These are phyloP conservation scores for Tylopilus subfusipes DNA, from an alignment of 768 basidiomycete genomes.

Conservation along the genomic window DNA sequence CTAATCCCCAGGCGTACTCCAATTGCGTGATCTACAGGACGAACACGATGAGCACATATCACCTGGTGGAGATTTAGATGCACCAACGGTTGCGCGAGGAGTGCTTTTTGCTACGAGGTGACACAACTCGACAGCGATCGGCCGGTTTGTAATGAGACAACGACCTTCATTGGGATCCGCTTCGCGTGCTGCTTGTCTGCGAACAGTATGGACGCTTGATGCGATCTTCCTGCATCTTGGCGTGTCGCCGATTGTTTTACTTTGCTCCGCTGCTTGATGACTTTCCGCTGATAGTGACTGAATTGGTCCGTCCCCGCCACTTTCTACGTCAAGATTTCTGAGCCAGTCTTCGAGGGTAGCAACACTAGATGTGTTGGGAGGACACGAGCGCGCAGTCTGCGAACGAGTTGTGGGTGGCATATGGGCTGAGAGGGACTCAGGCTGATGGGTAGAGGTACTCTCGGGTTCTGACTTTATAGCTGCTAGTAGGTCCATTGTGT, in stretches of 20 bases:
- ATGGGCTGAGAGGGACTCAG: not conserved
- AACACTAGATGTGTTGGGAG: not conserved
- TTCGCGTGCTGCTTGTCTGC: not conserved
- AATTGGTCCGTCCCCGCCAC: not conserved
- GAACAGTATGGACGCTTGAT: not conserved
- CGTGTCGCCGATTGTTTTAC: not conserved
- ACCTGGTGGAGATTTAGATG: too few species aligned
- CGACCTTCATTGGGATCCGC: not conserved
- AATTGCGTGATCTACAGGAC: not conserved
- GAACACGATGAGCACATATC: not conserved
- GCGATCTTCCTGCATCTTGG: not conserved
- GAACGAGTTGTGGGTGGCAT: not conserved
- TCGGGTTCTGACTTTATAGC: not conserved
- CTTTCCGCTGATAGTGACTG: not conserved
- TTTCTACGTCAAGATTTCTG: not conserved
- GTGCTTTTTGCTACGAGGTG: not conserved
- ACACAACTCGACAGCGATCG: not conserved
- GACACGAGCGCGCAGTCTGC: not conserved
- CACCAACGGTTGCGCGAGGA: not conserved
- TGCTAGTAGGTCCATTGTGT: not conserved
- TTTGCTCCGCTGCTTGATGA: not conserved
- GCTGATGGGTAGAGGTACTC: too few species aligned
- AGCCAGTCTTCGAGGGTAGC: not conserved
- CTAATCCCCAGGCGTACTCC: not conserved
- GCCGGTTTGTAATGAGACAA: not conserved